Conservation (phyloP, 2,329 filamentous ascomycete species). For the Epichloe bromicola region DNA sequence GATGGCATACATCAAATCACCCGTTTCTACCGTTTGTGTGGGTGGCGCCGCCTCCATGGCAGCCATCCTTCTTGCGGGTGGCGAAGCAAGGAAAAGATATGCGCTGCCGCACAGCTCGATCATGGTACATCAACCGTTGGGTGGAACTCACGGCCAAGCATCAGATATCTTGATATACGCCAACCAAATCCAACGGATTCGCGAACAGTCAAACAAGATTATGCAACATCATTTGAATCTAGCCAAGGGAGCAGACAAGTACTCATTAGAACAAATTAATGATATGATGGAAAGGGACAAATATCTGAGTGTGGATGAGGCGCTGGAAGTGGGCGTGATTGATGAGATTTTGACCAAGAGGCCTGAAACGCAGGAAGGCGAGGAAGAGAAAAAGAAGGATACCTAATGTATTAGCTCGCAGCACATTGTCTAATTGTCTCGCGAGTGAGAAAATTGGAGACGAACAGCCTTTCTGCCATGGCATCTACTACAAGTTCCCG, state of each 20-base stretch:
- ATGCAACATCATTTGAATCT: constrained; percentile 78
- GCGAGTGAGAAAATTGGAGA: too few species aligned
- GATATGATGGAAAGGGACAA: constrained; percentile 95
- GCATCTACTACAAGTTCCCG: too few species aligned
- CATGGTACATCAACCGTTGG: constrained; percentile 94
- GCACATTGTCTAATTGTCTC: too few species aligned
- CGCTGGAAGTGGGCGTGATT: constrained; percentile 78
- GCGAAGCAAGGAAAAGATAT: constrained; percentile 71
- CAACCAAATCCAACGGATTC: constrained; percentile 83
- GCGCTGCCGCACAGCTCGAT: constrained; percentile 87
- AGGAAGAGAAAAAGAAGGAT: constrained; percentile 8
- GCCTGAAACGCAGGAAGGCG: constrained; percentile 25
- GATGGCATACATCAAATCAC: constrained; percentile 90
- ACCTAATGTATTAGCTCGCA: not conserved
- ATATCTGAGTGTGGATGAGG: constrained; percentile 82
- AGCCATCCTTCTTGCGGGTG: constrained; percentile 73
- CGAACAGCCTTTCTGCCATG: too few species aligned
- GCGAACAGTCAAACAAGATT: constrained; percentile 79
- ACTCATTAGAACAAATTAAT: constrained; percentile 72
- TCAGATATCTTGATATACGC: constrained; percentile 92
- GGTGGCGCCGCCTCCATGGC: constrained; percentile 95
- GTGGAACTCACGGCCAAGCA: constrained; percentile 52
- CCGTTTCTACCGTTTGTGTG: constrained; percentile 88
- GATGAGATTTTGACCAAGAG: constrained; percentile 73
- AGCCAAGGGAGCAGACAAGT: constrained; percentile 59